phyloP scores from a whole-genome alignment of 2,329 filamentous ascomycete species.

The Lecanicillium sp. region DNA sequence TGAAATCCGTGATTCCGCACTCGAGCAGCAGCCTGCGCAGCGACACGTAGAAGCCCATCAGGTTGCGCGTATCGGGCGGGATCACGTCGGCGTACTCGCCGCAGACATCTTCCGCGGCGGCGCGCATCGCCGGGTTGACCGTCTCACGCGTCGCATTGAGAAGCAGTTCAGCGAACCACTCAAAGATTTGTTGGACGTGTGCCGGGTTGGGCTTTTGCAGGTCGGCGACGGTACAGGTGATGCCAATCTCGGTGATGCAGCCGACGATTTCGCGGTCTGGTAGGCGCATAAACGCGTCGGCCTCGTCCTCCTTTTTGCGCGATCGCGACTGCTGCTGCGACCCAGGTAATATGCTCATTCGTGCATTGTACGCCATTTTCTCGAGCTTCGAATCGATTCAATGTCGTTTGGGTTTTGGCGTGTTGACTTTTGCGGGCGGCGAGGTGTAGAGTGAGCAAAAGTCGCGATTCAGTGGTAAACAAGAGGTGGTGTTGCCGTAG shows the following conservation, averaged over 20 bases:
- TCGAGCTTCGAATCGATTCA: not conserved
- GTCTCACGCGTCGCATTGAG: constrained; percentile 91
- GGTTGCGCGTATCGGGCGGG: constrained; percentile 78
- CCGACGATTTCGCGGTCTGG: constrained; percentile 78
- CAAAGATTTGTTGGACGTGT: constrained; percentile 94
- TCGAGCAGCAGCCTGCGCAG: constrained; percentile 71
- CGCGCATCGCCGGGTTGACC: constrained; percentile 90
- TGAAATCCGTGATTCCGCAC: constrained; percentile 90
- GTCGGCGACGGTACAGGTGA: constrained; percentile 78
- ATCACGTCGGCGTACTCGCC: constrained; percentile 79
- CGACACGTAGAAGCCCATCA: constrained; percentile 92
- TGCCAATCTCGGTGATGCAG: constrained; percentile 95
- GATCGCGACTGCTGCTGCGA: constrained; percentile 42
- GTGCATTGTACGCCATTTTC: constrained; percentile 49
- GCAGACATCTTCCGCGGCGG: constrained; percentile 79
- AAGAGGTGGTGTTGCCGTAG: constrained; percentile 6
- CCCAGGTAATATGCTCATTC: constrained; percentile 52
- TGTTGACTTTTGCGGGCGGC: not conserved
- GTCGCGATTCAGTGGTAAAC: constrained; percentile 1
- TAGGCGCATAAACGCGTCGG: constrained; percentile 51
- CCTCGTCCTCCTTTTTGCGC: constrained; percentile 51
- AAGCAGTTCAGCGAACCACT: constrained; percentile 91
- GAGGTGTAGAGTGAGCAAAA: not conserved
- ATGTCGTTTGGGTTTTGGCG: not conserved
- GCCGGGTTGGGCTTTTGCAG: constrained; percentile 89